Evolutionary conservation across 108 stramenopile species (phyloP).

Genomic region (Seminavis robusta): DNA sequence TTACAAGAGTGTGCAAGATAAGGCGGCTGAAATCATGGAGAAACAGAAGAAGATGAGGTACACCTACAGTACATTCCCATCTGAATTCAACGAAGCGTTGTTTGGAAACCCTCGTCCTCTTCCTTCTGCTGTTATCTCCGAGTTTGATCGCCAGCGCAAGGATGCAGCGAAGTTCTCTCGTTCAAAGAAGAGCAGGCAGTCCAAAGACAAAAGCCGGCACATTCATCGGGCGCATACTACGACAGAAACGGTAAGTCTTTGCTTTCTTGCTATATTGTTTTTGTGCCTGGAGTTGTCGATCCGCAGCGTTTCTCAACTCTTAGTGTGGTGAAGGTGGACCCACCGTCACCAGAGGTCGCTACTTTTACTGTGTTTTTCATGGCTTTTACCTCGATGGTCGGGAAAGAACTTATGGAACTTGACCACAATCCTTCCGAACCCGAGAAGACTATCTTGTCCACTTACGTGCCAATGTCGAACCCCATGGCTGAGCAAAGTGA

Average conservation of each 20-base stretch:
- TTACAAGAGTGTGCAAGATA: slow-evolving; percentile 40
- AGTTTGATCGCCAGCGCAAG: slow-evolving; percentile 82
- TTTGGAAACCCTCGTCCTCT: slow-evolving; percentile 77
- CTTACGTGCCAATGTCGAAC: slow-evolving; percentile 33
- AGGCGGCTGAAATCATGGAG: slow-evolving; percentile 44
- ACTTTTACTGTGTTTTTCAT: slow-evolving; percentile 87
- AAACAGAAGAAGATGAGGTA: slow-evolving; percentile 39
- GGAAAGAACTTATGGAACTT: slow-evolving; percentile 72
- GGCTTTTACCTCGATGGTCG: slow-evolving; percentile 73
- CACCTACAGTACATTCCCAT: slow-evolving; percentile 70
- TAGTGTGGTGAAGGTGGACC: too few relatives aligned
- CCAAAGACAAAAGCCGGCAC: slow-evolving; percentile 27
- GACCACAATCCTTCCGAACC: slow-evolving; percentile 46
- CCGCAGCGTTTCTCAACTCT: too few relatives aligned
- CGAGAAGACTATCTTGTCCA: slow-evolving; percentile 69
- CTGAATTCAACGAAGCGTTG: slow-evolving; percentile 49
- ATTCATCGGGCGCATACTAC: slow-evolving; percentile 35
- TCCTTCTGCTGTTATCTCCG: slow-evolving; percentile 79
- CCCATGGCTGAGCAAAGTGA: slow-evolving; percentile 3
- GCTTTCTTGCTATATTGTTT: neutral
- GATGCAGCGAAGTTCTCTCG: slow-evolving; percentile 78
- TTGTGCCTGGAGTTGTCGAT: neutral
- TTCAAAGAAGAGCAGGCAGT: slow-evolving; percentile 13
- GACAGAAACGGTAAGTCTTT: slow-evolving; percentile 25
- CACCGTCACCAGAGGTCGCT: slow-evolving; percentile 57